Evolutionary conservation across 257 asterid species (phyloP), one percentile per base, ranked within the genome.

Genomic region (Rehmannia glutinosa): DNA sequence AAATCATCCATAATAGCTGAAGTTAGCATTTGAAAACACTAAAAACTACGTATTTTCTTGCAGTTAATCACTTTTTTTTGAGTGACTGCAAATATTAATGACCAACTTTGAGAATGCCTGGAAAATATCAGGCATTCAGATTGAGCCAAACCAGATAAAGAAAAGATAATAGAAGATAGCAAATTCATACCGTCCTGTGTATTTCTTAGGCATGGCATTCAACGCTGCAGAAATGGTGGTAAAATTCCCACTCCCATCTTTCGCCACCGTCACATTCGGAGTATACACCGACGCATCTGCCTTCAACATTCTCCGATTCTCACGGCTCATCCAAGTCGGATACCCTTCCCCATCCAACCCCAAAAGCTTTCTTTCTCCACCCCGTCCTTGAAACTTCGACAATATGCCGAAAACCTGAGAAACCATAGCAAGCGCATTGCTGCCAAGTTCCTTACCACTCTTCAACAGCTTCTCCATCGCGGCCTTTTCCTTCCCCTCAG

Each of bases 351-450:
- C 73, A 1, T 68, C 80, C 38, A 41, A 16, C 0, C 57, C 28
- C 25, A 85, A 27, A 46, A 90, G 92, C 30, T 49, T 78, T 15
- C 96, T 53, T 35, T 82, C 78, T 11, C 56, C 8, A 4, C 25
- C 53, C 0, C 68, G 21, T 5, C 9, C 62, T 5, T 70, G 64
- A 3, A 78, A 24, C 0, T 28, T 58, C 53, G 74, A 38, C 3
- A 80, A 56, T 6, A 77, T 46, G 0, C 86, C 66, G 1, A 82
- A 56, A 8, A 75, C 23, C 27, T 77, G 25, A 0, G 95, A 77
- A 1, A 75, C 83, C 5, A 93, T 33, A 2, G 90, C 96, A 3
- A 93, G 91, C 6, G 96, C 82, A 57, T 88, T 90, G 80, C 96
- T 87, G 2, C 92, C 83, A 5, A 83, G 84, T 71, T 86, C 90